These are phyloP conservation scores for Limnomonas spitsbergensis DNA, from an alignment of 139 green algal species.

Conservation along the genomic window DNA sequence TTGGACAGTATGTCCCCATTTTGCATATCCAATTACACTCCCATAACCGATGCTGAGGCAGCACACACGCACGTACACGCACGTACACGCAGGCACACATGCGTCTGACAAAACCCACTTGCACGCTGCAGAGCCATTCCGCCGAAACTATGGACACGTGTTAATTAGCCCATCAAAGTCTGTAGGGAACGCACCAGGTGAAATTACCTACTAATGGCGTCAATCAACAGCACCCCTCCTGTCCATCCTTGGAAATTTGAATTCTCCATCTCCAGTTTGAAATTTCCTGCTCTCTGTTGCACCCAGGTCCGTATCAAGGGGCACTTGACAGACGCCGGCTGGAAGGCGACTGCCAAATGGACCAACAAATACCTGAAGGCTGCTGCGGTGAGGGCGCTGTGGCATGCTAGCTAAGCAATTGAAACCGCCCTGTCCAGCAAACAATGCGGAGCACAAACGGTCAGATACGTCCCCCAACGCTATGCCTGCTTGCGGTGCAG, in stretches of 20 bases:
- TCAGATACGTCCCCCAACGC: too few species aligned
- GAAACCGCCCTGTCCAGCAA: too few species aligned
- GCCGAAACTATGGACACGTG: not conserved
- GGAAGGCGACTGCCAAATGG: constrained; percentile 35
- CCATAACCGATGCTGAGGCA: too few species aligned
- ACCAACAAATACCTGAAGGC: constrained; percentile 27
- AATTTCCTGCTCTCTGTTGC: not conserved
- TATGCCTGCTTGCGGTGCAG: too few species aligned
- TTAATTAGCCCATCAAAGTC: not conserved
- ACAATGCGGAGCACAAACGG: too few species aligned
- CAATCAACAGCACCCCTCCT: too few species aligned
- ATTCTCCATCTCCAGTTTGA: not conserved
- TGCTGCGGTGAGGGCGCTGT: constrained; percentile 19
- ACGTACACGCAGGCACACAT: constrained; percentile 1
- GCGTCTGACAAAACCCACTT: not conserved
- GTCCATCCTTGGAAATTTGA: not conserved
- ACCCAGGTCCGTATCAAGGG: constrained; percentile 34
- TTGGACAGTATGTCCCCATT: too few species aligned
- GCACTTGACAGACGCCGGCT: constrained; percentile 32
- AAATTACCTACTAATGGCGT: not conserved
- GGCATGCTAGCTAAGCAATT: not conserved
- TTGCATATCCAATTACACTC: too few species aligned
- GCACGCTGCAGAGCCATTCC: not conserved
- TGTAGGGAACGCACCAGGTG: not conserved
- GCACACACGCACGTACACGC: too few species aligned